Evolutionary conservation across 495 filamentous ascomycete genomes (phyloP), one percentile per base, ranked within the genome.

Genomic region (Xylaria telfairii): DNA sequence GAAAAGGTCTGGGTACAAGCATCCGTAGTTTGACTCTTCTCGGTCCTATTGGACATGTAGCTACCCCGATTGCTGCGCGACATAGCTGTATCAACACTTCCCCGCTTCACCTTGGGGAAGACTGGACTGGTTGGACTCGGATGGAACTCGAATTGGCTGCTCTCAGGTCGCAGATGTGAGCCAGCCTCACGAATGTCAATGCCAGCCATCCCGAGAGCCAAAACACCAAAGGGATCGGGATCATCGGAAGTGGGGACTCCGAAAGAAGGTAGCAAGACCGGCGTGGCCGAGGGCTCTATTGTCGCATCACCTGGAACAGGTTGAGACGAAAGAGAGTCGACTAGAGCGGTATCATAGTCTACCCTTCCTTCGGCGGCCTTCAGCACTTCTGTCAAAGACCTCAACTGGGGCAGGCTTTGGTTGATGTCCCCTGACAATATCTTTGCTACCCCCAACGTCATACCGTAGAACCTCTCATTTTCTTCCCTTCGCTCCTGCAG

Each of bases 111-210:
- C 65, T 86, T 87, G 30, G 82, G 79, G 77, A 87, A 95, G n/a
- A 93, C 82, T 8, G 94, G 93, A 77, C 93, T 96, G 34, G 85
- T 87, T 0, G 92, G 90, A 57, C 85, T 90, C 24, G 93, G 93
- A 69, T 89, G 87, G 83, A 90, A 97, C 76, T 93, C 91, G 79
- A 97, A 96, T 68, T 89, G 87, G 26, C 91, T 92, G 79, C 87
- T 90, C 39, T 84, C 86, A 21, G 94, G 92, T 46, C 92, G 84
- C 26, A 83, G 78, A 53, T 87, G 87, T 2, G 92, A 91, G 24
- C 93, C 93, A 19, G 94, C 94, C 83, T 97, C 94, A 54, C 92
- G 87, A 73, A 97, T 95, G 74, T 94, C 91, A 57, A 97, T 84
- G 10, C 94, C 94, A 73, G 92, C 90, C 73, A 92, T 90, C 79